Conservation (phyloP, 495 filamentous ascomycete species). For the Astrothelium subdiscretum region DNA sequence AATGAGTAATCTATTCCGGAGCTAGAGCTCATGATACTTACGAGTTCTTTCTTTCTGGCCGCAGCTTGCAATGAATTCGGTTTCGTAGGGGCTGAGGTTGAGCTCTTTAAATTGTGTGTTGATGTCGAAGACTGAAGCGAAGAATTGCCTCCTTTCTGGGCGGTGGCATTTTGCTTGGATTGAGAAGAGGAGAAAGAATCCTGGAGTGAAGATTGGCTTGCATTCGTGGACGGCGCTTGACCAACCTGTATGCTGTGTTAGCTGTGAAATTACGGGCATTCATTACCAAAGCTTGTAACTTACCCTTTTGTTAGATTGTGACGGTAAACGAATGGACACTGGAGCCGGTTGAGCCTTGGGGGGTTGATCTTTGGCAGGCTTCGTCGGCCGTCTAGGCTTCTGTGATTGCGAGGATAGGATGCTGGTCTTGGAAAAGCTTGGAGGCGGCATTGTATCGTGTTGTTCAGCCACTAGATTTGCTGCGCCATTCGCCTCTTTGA, state of each 20-base stretch:
- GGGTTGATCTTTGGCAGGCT: constrained; percentile 55
- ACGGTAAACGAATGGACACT: constrained; percentile 65
- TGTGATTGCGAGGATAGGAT: constrained; percentile 35
- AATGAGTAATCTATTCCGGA: constrained; percentile 13
- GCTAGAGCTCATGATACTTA: constrained; percentile 6
- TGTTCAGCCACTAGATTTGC: constrained; percentile 30
- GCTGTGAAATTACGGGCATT: background rate
- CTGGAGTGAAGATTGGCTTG: constrained; percentile 3
- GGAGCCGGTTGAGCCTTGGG: constrained; percentile 62
- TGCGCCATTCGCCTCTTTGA: constrained; percentile 12
- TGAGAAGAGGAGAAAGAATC: constrained; percentile 1
- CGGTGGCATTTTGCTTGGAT: constrained; percentile 5
- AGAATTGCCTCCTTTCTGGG: constrained; percentile 31
- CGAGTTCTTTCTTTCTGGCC: constrained; percentile 64
- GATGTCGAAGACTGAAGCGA: constrained; percentile 38
- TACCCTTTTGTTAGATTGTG: constrained; percentile 37
- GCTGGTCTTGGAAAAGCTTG: constrained; percentile 46
- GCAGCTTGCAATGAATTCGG: constrained; percentile 52
- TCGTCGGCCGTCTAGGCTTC: constrained; percentile 49
- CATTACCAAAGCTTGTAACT: background rate
- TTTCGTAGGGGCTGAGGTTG: constrained; percentile 48
- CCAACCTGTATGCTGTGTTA: constrained; percentile 13
- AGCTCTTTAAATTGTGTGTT: constrained; percentile 55
- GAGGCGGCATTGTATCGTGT: constrained; percentile 41
- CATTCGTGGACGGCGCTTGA: background rate